A percentile compares a stretch with the other conserved stretches of the same genome.
Conservation (phyloP, 805 yeast genomes). For the Yamadazyma ubonensis region DNA sequence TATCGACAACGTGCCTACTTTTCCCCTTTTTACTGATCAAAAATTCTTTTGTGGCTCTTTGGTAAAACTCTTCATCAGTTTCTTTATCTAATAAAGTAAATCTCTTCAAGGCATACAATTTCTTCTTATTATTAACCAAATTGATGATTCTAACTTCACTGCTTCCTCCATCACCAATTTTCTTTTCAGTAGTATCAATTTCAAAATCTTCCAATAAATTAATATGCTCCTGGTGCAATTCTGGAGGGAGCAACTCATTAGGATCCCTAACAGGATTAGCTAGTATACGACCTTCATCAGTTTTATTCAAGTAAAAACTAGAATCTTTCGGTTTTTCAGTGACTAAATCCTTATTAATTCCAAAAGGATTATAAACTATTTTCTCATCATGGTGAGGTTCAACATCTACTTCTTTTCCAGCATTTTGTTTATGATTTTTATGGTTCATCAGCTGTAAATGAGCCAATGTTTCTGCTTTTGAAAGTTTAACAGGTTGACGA, state of each 20-base stretch:
- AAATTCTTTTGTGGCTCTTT: constrained; percentile 62
- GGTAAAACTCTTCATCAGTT: constrained; percentile 61
- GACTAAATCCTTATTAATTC: constrained; percentile 38
- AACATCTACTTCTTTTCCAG: constrained; percentile 6
- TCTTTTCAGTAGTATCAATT: constrained; percentile 40
- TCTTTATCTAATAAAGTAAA: constrained; percentile 62
- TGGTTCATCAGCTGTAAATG: constrained; percentile 35
- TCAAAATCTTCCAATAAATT: constrained; percentile 57
- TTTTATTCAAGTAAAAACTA: constrained; percentile 29
- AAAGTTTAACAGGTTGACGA: constrained; percentile 14
- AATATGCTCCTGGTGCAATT: constrained; percentile 46
- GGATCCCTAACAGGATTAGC: constrained; percentile 67
- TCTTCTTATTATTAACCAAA: constrained; percentile 39
- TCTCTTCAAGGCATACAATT: constrained; percentile 63
- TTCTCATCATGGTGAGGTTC: constrained; percentile 31
- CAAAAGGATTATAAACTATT: constrained; percentile 66
- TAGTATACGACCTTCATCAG: constrained; percentile 49
- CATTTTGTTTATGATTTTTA: constrained; percentile 20
- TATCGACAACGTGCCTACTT: constrained; percentile 61
- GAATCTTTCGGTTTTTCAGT: constrained; percentile 27
- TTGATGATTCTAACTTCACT: constrained; percentile 55
- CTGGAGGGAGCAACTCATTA: constrained; percentile 58
- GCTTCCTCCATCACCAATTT: constrained; percentile 72
- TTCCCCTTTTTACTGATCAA: constrained; percentile 54
- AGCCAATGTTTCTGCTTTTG: constrained; percentile 37